A percentile compares a stretch with the other conserved stretches of the same genome.
Evolutionary conservation across 2,329 filamentous ascomycete species (phyloP).

Genomic region (Pyrenochaeta sp.): DNA sequence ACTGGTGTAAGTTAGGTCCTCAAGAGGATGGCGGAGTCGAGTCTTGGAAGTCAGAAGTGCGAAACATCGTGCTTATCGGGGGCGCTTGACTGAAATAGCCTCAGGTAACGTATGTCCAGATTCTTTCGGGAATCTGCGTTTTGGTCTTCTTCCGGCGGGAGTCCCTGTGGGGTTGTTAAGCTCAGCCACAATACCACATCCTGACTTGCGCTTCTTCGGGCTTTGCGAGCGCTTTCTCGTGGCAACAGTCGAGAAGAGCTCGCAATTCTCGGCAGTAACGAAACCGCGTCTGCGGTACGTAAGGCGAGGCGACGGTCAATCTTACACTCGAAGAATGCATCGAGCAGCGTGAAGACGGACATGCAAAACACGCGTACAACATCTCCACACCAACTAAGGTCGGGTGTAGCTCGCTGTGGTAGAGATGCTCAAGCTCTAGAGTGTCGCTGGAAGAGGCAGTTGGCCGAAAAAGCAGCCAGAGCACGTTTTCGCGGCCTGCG

Average conservation of each 20-base stretch:
- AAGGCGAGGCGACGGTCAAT: constrained; percentile 9
- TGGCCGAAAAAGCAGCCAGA: too few species aligned
- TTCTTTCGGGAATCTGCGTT: too few species aligned
- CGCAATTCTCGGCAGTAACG: constrained; percentile 7
- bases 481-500: too few species aligned
- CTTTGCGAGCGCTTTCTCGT: constrained; percentile 2
- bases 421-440: constrained; percentile 16
- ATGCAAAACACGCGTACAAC: constrained; percentile 16
- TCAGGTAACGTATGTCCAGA: too few species aligned
- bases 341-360: constrained; percentile 12
- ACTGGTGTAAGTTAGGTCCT: too few species aligned
- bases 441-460: too few species aligned
- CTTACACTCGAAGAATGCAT: constrained; percentile 9
- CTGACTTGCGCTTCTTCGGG: constrained; percentile 11
- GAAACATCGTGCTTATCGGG: constrained; percentile 1
- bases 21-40: too few species aligned
- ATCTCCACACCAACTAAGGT: constrained; percentile 9
- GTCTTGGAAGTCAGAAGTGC: background rate
- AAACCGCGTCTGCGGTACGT: constrained; percentile 6
- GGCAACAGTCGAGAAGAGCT: constrained; percentile 5
- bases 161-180: background rate
- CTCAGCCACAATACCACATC: constrained; percentile 1
- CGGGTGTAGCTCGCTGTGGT: constrained; percentile 15
- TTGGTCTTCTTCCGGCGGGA: too few species aligned
- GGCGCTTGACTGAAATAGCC: background rate